Percentiles rank a stretch among this genome's conserved stretches.
These are phyloP conservation scores for Phytophthora palmivora DNA, from an alignment of 352 stramenopile species.

Conservation along the genomic window DNA sequence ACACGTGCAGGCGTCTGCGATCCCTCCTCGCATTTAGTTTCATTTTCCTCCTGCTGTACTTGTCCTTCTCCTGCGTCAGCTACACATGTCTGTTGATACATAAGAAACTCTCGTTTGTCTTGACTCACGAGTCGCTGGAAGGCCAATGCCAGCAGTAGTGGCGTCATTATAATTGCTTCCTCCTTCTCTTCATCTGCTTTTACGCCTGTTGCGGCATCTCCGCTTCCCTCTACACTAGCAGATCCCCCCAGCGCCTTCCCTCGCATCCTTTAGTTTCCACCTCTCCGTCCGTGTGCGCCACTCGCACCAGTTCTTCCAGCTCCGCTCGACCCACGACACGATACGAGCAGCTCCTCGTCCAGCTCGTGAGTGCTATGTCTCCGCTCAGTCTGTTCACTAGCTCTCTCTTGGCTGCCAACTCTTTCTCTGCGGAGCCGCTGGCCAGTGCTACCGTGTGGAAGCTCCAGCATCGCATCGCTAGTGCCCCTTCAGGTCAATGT, in stretches of 20 bases:
- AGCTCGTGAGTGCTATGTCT: constrained; percentile 37
- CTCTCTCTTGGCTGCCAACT: constrained; percentile 35
- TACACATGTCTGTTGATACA: constrained; percentile 3
- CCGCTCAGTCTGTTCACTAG: constrained; percentile 35
- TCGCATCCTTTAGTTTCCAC: constrained; percentile 8
- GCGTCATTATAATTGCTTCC: constrained; percentile 27
- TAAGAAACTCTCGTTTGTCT: constrained; percentile 51
- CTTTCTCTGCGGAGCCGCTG: constrained; percentile 46
- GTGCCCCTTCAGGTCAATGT: constrained; percentile 5
- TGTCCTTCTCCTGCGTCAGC: background rate
- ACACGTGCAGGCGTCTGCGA: constrained; percentile 40
- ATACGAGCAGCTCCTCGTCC: constrained; percentile 43
- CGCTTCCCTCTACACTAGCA: background rate
- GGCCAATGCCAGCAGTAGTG: constrained; percentile 44
- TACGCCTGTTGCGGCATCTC: background rate
- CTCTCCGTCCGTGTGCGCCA: constrained; percentile 10
- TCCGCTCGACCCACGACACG: constrained; percentile 51
- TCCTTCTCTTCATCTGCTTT: constrained; percentile 1
- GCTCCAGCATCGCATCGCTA: constrained; percentile 33
- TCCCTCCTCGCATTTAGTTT: background rate
- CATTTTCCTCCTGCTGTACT: background rate
- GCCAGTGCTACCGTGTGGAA: constrained; percentile 61
- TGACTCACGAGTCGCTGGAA: constrained; percentile 58
- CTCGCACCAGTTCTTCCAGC: constrained; percentile 39
- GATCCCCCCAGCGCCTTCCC: constrained; percentile 1